phyloP scores from a whole-genome alignment of 2,329 filamentous ascomycete species.

The Calonectria fujianensis region DNA sequence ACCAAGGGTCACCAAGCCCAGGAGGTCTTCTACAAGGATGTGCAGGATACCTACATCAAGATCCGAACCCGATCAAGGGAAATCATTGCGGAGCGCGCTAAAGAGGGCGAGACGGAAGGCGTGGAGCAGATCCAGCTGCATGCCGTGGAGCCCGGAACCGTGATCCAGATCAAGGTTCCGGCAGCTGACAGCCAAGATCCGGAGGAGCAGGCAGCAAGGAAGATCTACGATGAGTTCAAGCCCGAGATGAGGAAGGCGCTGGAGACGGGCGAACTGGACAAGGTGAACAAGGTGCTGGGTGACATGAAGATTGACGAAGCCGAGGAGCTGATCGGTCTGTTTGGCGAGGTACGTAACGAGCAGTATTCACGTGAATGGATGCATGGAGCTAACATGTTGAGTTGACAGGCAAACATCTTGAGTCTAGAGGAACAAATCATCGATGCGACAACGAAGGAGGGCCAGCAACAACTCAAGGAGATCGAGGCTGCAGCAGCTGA shows the following conservation, averaged over 20 bases:
- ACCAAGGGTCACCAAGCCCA: constrained; percentile 92
- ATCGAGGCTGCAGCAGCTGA: constrained; percentile 72
- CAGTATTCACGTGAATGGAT: background rate
- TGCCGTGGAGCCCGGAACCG: constrained; percentile 93
- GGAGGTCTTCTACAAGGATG: constrained; percentile 94
- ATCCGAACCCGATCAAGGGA: constrained; percentile 87
- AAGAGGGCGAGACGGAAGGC: constrained; percentile 75
- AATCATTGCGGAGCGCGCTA: constrained; percentile 75
- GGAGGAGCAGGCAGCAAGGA: constrained; percentile 77
- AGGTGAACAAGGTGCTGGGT: constrained; percentile 76
- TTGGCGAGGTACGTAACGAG: constrained; percentile 77
- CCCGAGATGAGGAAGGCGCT: constrained; percentile 88
- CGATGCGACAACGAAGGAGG: constrained; percentile 93
- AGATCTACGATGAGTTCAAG: constrained; percentile 89
- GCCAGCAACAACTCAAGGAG: constrained; percentile 84
- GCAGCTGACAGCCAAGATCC: constrained; percentile 79
- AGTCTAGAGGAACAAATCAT: constrained; percentile 95
- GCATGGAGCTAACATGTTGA: constrained; percentile 46
- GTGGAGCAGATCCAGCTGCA: constrained; percentile 99
- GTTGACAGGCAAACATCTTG: constrained; percentile 83
- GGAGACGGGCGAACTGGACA: constrained; percentile 89
- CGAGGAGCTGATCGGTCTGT: constrained; percentile 86
- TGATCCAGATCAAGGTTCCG: constrained; percentile 91
- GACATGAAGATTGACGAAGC: constrained; percentile 93
- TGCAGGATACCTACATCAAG: constrained; percentile 88